A percentile compares a stretch with the other conserved stretches of the same genome.
Evolutionary conservation across 495 filamentous ascomycete genomes (phyloP).

Genomic region (Opeltia flavorubescens): DNA sequence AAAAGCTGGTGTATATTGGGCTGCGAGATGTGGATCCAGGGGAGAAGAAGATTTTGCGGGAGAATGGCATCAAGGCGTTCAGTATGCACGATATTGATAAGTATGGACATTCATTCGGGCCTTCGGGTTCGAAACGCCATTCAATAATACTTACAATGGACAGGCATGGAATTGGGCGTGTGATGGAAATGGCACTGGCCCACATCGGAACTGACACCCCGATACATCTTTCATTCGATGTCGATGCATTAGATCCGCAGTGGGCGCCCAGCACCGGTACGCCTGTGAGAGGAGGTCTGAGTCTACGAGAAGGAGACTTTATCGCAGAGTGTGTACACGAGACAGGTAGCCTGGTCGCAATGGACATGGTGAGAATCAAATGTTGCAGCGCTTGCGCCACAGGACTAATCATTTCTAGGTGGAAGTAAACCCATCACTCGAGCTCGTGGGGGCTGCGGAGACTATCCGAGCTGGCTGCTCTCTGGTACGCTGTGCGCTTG

Average conservation of each 20-base stretch:
- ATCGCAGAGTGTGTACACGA: slow-evolving; percentile 94
- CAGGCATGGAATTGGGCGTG: slow-evolving; percentile 81
- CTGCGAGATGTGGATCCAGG: slow-evolving; percentile 80
- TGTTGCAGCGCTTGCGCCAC: not conserved
- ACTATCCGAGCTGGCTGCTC: slow-evolving; percentile 85
- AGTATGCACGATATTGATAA: slow-evolving; percentile 97
- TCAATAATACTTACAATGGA: not conserved
- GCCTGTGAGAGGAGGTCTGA: slow-evolving; percentile 88
- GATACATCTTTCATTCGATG: slow-evolving; percentile 93
- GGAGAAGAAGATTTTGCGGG: slow-evolving; percentile 80
- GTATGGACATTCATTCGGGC: slow-evolving; percentile 23
- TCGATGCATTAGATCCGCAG: slow-evolving; percentile 90
- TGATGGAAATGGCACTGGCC: slow-evolving; percentile 93
- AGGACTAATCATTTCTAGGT: slow-evolving; percentile 20
- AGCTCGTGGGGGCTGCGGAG: slow-evolving; percentile 61
- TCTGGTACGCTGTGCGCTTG: slow-evolving; percentile 78
- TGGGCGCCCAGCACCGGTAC: slow-evolving; percentile 95
- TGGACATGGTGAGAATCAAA: slow-evolving; percentile 57
- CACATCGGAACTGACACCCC: slow-evolving; percentile 90
- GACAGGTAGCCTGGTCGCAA: slow-evolving; percentile 77
- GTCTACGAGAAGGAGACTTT: slow-evolving; percentile 89
- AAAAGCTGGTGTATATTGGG: slow-evolving; percentile 95
- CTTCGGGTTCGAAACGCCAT: not conserved
- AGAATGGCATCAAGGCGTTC: slow-evolving; percentile 87
- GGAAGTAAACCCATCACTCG: slow-evolving; percentile 88